Evolutionary conservation across 805 yeast genomes (phyloP).

Genomic region (Cyberlindnera bimundalis): DNA sequence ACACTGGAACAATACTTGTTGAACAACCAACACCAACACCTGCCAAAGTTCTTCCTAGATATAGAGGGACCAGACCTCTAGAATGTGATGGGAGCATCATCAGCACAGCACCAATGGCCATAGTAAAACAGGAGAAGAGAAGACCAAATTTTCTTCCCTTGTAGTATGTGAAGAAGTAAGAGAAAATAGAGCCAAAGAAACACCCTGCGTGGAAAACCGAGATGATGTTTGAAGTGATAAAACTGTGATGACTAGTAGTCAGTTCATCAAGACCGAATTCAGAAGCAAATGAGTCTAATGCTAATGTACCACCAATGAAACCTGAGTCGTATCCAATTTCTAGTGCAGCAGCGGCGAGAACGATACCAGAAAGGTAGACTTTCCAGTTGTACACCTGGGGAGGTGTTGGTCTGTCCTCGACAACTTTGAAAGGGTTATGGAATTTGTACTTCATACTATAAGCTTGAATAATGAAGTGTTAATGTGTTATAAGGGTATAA

Average conservation of each 20-base stretch:
- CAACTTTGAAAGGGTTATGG: slow-evolving; percentile 11
- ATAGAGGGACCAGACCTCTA: slow-evolving; percentile 43
- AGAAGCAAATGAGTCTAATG: slow-evolving; percentile 38
- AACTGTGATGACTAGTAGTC: slow-evolving; percentile 4
- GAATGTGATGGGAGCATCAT: slow-evolving; percentile 32
- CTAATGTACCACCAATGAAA: slow-evolving; percentile 47
- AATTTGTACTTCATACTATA: slow-evolving; percentile 7
- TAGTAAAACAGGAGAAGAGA: slow-evolving; percentile 15
- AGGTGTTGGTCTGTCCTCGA: slow-evolving; percentile 31
- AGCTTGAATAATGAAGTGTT: too few relatives aligned
- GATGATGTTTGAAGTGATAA: slow-evolving; percentile 18
- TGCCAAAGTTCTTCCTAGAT: slow-evolving; percentile 46
- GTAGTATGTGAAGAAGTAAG: slow-evolving; percentile 18
- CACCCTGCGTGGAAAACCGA: slow-evolving; percentile 25
- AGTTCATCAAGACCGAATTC: slow-evolving; percentile 39
- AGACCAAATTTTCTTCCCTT: slow-evolving; percentile 20
- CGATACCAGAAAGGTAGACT: slow-evolving; percentile 38
- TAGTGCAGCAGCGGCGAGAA: slow-evolving; percentile 46
- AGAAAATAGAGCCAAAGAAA: slow-evolving; percentile 23
- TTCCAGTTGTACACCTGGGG: slow-evolving; percentile 42
- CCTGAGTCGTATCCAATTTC: slow-evolving; percentile 54
- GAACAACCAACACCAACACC: slow-evolving; percentile 52
- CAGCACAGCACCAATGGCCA: slow-evolving; percentile 40
- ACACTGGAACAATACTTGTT: slow-evolving; percentile 47
- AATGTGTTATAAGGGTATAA: too few relatives aligned